Base-by-base conservation (phyloP, 1,139 yeast species). In the Geotrichum klebahnii region DNA sequence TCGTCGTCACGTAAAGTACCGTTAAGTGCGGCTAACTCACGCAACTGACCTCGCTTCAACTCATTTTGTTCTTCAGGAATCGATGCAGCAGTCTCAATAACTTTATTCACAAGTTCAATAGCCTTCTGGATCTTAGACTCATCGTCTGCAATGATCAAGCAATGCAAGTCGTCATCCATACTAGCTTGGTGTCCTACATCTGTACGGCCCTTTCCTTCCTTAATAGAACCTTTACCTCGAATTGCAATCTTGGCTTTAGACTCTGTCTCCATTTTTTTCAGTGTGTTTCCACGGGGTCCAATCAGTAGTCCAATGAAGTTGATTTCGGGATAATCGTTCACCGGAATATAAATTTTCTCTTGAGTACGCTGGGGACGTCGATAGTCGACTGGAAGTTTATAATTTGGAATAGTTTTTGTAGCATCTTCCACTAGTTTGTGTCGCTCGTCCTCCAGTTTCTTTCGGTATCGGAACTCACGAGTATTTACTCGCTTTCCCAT, bases 251-350 rank as follows among this genome's bases (percentile, higher is more conserved):
- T 78, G 20, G 97, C 96, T 0, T 95, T 95, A 45, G 94, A 82
- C 47, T 83, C 81, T 44, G 80, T 82, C 64, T 90, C 96, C 68
- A 94, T 71, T 59, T 81, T 80, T 55, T 87, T 79, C 59, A 90
- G 70, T 0, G 97, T 92, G 60, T 85, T 84, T 19, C 97, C 99
- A 73, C 99, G 82, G 29, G 99, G 98, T 0, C 99, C 99, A 51
- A 94, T 70, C 34, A 94, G 71, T 49, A 86, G 75, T 0, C 99
- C 99, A 50, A 92, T 87, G 63, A 90, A 90, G 69, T 94, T 94
- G 59, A 92, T 83, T 48, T 85, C 94, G 0, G 97, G 97, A 67
- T 88, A 84, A 55, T 89, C 95, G 47, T 82, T 78, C 1, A 80
- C 85, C 0, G 98, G 97, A 17, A 94, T 79, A 64, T 80, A 90